These are phyloP conservation scores for Penicillium decumbens DNA, from an alignment of 2,329 filamentous ascomycete genomes.

Conservation along the genomic window DNA sequence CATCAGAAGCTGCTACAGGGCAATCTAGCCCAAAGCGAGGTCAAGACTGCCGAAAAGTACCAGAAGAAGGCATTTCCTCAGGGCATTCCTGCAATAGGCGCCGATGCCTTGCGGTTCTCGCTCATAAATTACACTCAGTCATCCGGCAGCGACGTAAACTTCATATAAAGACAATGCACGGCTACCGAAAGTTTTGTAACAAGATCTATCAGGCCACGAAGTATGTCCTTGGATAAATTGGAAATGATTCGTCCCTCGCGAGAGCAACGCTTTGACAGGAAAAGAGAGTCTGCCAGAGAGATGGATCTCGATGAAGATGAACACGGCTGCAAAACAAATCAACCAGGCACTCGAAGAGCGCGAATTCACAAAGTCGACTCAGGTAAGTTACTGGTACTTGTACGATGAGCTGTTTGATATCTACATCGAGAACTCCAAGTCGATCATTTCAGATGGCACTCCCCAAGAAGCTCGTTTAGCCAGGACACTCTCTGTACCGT, in stretches of 20 bases:
- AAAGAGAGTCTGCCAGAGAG: slow-evolving; percentile 38
- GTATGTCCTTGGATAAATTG: slow-evolving; percentile 62
- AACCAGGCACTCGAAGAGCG: slow-evolving; percentile 39
- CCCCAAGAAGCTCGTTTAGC: slow-evolving; percentile 44
- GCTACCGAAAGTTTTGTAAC: slow-evolving; percentile 91
- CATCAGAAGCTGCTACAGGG: slow-evolving; percentile 74
- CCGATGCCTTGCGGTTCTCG: slow-evolving; percentile 84
- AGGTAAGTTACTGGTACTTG: slow-evolving; percentile 41
- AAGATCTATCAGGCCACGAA: slow-evolving; percentile 96
- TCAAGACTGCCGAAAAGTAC: slow-evolving; percentile 79
- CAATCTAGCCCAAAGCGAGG: slow-evolving; percentile 76
- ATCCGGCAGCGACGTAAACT: slow-evolving; percentile 39
- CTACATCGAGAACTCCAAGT: slow-evolving; percentile 45
- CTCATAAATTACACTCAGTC: slow-evolving; percentile 69
- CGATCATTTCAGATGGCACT: slow-evolving; percentile 33
- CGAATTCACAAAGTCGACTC: slow-evolving; percentile 38
- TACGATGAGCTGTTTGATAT: slow-evolving; percentile 43
- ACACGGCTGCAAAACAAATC: slow-evolving; percentile 36
- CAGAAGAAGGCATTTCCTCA: slow-evolving; percentile 89
- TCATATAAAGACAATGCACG: slow-evolving; percentile 82
- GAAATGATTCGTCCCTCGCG: slow-evolving; percentile 35
- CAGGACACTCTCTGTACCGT: slow-evolving; percentile 57
- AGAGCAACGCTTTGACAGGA: slow-evolving; percentile 29
- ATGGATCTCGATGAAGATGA: slow-evolving; percentile 44
- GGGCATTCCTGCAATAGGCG: slow-evolving; percentile 86